Conservation (phyloP, 2,329 filamentous ascomycete species). For the Coniochaeta hoffmannii region DNA sequence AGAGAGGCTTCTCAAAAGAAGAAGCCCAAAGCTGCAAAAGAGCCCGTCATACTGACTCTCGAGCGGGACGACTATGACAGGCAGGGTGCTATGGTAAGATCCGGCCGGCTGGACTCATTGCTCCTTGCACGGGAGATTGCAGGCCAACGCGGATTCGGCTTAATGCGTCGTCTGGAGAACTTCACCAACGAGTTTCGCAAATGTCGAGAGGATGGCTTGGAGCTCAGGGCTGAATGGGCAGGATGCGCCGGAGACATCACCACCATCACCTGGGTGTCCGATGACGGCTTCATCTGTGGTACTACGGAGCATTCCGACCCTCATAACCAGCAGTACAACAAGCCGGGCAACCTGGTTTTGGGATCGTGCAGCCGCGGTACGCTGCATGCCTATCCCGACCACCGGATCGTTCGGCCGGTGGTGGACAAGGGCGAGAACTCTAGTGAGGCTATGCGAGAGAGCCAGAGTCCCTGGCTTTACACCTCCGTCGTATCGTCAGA, state of each 20-base stretch:
- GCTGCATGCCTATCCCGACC: slow-evolving; percentile 46
- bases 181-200: slow-evolving; percentile 37
- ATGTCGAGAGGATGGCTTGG: slow-evolving; percentile 42
- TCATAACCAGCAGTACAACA: slow-evolving; percentile 61
- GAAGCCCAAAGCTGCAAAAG: slow-evolving; percentile 11
- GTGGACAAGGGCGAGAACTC: slow-evolving; percentile 48
- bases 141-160: slow-evolving; percentile 35
- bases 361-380: slow-evolving; percentile 38
- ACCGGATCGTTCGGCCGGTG: slow-evolving; percentile 47
- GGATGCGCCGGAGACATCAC: slow-evolving; percentile 56
- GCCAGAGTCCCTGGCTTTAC: slow-evolving; percentile 57
- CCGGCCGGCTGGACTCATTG: slow-evolving; percentile 28
- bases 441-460: slow-evolving; percentile 46
- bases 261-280: slow-evolving; percentile 49
- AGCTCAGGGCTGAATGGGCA: slow-evolving; percentile 46
- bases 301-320: slow-evolving; percentile 55
- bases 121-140: slow-evolving; percentile 41
- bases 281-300: slow-evolving; percentile 50
- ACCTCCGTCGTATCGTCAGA: slow-evolving; percentile 57
- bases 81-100: slow-evolving; percentile 18
- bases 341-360: slow-evolving; percentile 52
- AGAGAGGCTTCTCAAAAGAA: background rate
- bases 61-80: slow-evolving; percentile 21
- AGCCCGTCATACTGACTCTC: slow-evolving; percentile 21
- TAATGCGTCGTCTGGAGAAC: slow-evolving; percentile 32